Evolutionary conservation across 148 eudicot genomes (phyloP), one percentile per base, ranked within the genome.

Genomic region (Polygonum aviculare): DNA sequence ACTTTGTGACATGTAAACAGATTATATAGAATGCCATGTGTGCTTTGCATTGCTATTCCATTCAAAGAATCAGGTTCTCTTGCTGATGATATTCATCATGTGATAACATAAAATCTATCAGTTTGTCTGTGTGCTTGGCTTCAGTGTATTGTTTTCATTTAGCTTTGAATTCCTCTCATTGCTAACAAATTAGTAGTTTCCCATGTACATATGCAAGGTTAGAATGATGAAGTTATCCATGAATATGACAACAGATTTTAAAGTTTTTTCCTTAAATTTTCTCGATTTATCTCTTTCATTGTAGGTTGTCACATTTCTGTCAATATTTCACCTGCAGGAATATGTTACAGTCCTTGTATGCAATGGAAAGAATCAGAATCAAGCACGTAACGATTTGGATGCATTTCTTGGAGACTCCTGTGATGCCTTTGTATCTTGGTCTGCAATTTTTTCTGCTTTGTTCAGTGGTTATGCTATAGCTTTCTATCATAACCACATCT

Each of bases 371-470:
- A 72, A 75, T 79, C 89, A 87, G 78, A 73, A 81, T 73, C 87
- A 84, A 79, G 86, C 86, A 41, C 79, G 77, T 76, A 81, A 87
- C 15, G 83, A 82, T 79, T 77, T 87, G 77, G 83, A 84, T 74
- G 87, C 84, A 18, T 87, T 87, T 79, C 87, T 87, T 7, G 89
- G 87, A 39, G 79, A 79, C 49, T 82, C 35, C 69, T 81, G 81
- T 80, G 72, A 72, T 48, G 86, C 83, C 52, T 87, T 87, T 81
- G 83, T 87, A 40, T 87, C 87, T 70, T 87, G 89, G 89, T 87
- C 70, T 75, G 83, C 77, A 19, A 47, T 51, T 74, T 51, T 31
- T 47, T n/a, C 10, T 7, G 2, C 8, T 54, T 54, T 6, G 8
- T 15, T 19, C 26, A 54, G 60, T 54, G 26, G 60, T 5, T 50